Evolutionary conservation across 2,329 filamentous ascomycete species (phyloP).

Genomic region (Proliferodiscus dingleyae): DNA sequence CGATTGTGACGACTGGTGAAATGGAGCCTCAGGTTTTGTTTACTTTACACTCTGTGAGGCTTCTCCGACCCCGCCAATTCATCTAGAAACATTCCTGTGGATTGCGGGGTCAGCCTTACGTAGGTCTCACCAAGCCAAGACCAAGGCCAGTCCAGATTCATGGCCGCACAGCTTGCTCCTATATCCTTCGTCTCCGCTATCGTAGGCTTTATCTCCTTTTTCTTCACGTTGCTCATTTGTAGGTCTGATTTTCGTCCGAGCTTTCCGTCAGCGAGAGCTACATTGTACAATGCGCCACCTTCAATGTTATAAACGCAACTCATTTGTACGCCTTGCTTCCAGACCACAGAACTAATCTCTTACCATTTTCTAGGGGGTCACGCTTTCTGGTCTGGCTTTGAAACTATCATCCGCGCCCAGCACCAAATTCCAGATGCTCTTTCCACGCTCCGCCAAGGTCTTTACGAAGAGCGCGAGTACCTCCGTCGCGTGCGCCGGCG

Average conservation of each 20-base stretch:
- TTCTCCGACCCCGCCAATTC: not conserved
- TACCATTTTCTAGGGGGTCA: slow-evolving; percentile 2
- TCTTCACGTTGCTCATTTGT: slow-evolving; percentile 19
- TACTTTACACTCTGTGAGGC: not conserved
- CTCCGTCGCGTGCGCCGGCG: slow-evolving; percentile 16
- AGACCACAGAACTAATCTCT: no score
- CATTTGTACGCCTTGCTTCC: no score
- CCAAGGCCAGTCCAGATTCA: not conserved
- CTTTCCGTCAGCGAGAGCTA: not conserved
- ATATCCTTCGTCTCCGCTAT: slow-evolving; percentile 16
- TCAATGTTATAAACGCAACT: no score
- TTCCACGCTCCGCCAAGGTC: slow-evolving; percentile 19
- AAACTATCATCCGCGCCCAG: slow-evolving; percentile 15
- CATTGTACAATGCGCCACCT: no score
- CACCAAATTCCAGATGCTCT: slow-evolving; percentile 17
- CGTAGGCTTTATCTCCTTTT: slow-evolving; percentile 23
- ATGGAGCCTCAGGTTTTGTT: not conserved
- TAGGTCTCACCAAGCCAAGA: not conserved
- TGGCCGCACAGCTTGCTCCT: slow-evolving; percentile 3
- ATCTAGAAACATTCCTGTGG: not conserved
- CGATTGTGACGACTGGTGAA: no score
- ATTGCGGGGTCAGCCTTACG: not conserved
- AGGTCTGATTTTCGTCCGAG: not conserved
- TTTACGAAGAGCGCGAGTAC: slow-evolving; percentile 25
- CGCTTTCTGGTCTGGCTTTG: slow-evolving; percentile 21